A percentile compares a stretch with the other conserved stretches of the same genome.
Evolutionary conservation across 768 basidiomycete genomes (phyloP).

Genomic region (Lactifluus echinatus): DNA sequence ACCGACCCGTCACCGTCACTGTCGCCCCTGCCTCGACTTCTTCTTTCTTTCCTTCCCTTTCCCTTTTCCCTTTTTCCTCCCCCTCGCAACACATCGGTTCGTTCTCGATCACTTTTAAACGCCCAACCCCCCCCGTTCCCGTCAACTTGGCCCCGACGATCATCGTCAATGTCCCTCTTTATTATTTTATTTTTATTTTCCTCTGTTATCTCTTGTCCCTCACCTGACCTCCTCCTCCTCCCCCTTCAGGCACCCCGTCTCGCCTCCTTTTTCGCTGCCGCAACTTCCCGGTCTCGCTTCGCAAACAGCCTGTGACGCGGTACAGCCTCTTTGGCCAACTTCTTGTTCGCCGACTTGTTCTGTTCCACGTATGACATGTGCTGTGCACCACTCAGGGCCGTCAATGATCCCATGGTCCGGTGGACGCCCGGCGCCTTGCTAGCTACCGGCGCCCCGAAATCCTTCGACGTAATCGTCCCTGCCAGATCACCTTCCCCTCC

Average conservation of each 20-base stretch:
- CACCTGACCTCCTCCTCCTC: conserved; percentile 4
- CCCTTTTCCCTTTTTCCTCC: neutral
- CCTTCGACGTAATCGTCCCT: conserved; percentile 79
- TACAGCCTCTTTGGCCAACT: conserved; percentile 44
- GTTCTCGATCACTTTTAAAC: conserved; percentile 9
- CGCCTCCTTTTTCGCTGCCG: conserved; percentile 39
- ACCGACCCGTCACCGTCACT: no score
- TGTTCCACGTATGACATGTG: conserved; percentile 92
- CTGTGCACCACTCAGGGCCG: conserved; percentile 78
- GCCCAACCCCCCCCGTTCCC: conserved; percentile 4
- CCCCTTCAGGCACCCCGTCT: conserved; percentile 15
- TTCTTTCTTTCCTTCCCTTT: neutral
- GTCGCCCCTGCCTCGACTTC: neutral
- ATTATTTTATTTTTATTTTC: neutral
- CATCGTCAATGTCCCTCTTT: neutral
- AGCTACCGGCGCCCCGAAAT: conserved; percentile 55
- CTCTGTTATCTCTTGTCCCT: neutral
- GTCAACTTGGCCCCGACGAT: neutral
- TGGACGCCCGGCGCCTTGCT: conserved; percentile 57
- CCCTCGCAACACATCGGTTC: conserved; percentile 13
- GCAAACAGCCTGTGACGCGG: conserved; percentile 71
- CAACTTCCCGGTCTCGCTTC: conserved; percentile 74
- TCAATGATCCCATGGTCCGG: conserved; percentile 73
- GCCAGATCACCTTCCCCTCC: conserved; percentile 80
- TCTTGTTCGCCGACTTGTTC: conserved; percentile 86